Percentiles rank a stretch among this genome's conserved stretches.
Evolutionary conservation across 1,139 yeast species (phyloP).

Genomic region (Candida sp.): DNA sequence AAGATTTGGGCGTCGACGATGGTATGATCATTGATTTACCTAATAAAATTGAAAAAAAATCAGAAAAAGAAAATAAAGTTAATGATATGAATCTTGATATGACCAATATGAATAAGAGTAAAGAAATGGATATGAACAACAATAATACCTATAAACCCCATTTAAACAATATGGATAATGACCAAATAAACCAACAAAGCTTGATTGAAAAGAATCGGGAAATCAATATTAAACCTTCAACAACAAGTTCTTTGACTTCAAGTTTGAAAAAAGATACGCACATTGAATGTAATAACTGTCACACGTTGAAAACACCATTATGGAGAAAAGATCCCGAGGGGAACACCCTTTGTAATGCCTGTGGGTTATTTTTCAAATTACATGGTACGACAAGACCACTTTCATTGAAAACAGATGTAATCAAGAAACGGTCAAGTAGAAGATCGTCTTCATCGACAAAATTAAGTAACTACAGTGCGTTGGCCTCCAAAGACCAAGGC

Average conservation of each 20-base stretch:
- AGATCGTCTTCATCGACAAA: constrained; percentile 13
- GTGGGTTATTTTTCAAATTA: constrained; percentile 54
- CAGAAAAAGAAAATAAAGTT: background rate
- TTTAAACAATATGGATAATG: constrained; percentile 2
- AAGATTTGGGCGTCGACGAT: background rate
- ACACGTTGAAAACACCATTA: constrained; percentile 53
- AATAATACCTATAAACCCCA: background rate
- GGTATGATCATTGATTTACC: background rate
- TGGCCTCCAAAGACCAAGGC: background rate
- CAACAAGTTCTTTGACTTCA: constrained; percentile 4
- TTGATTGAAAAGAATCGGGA: background rate
- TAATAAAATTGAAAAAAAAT: background rate
- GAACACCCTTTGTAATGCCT: constrained; percentile 57
- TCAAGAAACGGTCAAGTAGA: constrained; percentile 49
- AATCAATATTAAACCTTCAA: background rate
- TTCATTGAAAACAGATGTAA: constrained; percentile 54
- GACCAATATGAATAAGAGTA: background rate
- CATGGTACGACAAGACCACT: constrained; percentile 60
- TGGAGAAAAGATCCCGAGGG: constrained; percentile 60
- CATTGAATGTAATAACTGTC: constrained; percentile 37
- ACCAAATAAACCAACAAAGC: constrained; percentile 1
- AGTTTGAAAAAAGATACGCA: constrained; percentile 4
- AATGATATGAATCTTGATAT: background rate
- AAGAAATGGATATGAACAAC: background rate
- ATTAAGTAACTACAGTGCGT: background rate